Evolutionary conservation across 169 alveolate genomes (phyloP).

Genomic region (Blepharisma undulans): DNA sequence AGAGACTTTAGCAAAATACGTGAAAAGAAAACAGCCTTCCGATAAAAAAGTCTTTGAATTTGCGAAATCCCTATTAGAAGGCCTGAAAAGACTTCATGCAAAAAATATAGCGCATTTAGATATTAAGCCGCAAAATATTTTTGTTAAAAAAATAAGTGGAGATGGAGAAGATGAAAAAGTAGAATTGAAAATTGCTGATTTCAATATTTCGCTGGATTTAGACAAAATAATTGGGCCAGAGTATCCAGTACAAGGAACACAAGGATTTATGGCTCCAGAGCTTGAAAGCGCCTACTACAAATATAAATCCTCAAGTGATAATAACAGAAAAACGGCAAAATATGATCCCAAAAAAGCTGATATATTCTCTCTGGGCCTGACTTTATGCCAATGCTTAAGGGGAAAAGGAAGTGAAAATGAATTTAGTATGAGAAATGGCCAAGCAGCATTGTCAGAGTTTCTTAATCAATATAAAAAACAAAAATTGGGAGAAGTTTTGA

Average conservation of each 20-base stretch:
- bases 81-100: not conserved
- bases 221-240: not conserved
- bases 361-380: conserved; percentile 52
- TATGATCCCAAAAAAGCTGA: conserved; percentile 54
- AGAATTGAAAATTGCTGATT: not conserved
- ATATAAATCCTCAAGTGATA: not conserved
- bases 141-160: not conserved
- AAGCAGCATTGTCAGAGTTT: not conserved
- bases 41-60: not conserved
- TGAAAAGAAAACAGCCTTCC: not conserved
- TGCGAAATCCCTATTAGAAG: not conserved
- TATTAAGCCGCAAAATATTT: not conserved
- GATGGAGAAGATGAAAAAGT: not conserved
- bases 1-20: not conserved
- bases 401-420: not conserved
- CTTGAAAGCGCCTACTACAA: not conserved
- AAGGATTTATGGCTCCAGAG: conserved; percentile 30
- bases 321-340: conserved; percentile 20
- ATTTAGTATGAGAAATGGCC: not conserved
- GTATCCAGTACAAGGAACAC: not conserved
- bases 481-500: not conserved
- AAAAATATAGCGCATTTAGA: not conserved
- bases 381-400: conserved; percentile 16
- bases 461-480: no score
- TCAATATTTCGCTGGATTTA: not conserved